Base-by-base conservation (phyloP, 345 rosid species). In the Boechera stricta region DNA sequence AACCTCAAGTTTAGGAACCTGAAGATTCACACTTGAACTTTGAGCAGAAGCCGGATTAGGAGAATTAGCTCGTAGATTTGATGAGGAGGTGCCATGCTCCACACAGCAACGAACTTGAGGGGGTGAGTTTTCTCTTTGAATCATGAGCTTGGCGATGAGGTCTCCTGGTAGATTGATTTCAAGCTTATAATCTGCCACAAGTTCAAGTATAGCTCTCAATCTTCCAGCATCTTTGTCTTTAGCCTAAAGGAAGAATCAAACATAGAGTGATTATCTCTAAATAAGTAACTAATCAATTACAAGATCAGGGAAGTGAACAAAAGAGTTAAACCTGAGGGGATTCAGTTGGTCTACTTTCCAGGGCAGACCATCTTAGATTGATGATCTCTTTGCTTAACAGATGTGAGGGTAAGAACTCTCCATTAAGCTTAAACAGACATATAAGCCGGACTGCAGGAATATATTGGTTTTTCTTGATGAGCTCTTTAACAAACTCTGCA, bases 301-400 rank as follows among this genome's bases (percentile, higher is more conserved):
- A 54, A 56, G 67, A n/a, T 28, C 24, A 67, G 44, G 73, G 16
- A 4, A 75, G 31, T 57, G 51, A 66, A 5, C 48, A 74, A 35
- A 53, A 29, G 54, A 28, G 55, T 47, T 7, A 49, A 48, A 75
- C 73, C 67, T 75, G 58, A 1, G 67, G 48, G 44, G 52, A 58
- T 18, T 21, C 45, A 29, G 28, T 13, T 18, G 33, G 49, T 66
- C 66, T 16, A 10, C 1, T 74, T 35, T 45, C 49, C 13, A 74
- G 2, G 12, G 39, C 57, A 56, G 66, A 56, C 32, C 10, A 3
- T 57, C 67, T 67, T 42, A 67, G 60, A 12, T 4, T 49, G 45
- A n/a, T 59, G 28, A 75, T 75, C 73, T 49, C 79, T 75, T 75
- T 38, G 62, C 0, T 38, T 31, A 75, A 12, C 55, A 75, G 62